Base-by-base conservation (phyloP, 83 land plant species). In the Isoetes engelmannii region DNA sequence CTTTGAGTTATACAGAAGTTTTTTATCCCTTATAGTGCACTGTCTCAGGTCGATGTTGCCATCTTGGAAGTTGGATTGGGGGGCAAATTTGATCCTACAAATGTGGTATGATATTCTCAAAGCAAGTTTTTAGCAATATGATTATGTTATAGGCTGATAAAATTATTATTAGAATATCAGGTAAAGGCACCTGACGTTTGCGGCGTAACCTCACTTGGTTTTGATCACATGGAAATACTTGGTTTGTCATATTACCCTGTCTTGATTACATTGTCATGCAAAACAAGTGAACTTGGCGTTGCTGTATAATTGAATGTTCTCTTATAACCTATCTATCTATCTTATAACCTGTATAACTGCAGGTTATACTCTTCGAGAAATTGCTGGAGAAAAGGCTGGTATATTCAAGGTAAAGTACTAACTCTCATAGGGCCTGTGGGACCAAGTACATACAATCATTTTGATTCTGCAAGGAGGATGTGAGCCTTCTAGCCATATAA, bases 311-410 rank as follows among this genome's bases (percentile, higher is more conserved):
- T 28, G 37, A 28, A 28, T 28, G 37, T 2, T 28, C 37, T 28
- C 37, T 28, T 28, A 28, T 28, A 0, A 28, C 37, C 0, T 28
- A n/a, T n/a, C n/a, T n/a, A n/a, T n/a, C n/a, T n/a, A n/a, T 28
- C 37, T 28, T 28, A 28, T 28, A 0, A 28, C 37, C 0, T 28
- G 37, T 28, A 28, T 28, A 28, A 28, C 37, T 64, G 65, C 79
- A 94, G 99, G 99, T 60, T 71, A 88, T 69, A 94, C 99, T 15
- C 87, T 94, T 4, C 78, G 84, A 65, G 83, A 86, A 76, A 94
- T 94, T 83, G 97, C 99, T 47, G 80, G 88, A 50, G 88, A 90
- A 75, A 94, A 94, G 68, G 99, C 99, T 48, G 99, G 99, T n/a
- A 94, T 94, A 51, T 85, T 94, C 67, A 94, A 94, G 97, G 99